phyloP scores from a whole-genome alignment of 2,329 filamentous ascomycete species.

The Parastagonospora avenae region DNA sequence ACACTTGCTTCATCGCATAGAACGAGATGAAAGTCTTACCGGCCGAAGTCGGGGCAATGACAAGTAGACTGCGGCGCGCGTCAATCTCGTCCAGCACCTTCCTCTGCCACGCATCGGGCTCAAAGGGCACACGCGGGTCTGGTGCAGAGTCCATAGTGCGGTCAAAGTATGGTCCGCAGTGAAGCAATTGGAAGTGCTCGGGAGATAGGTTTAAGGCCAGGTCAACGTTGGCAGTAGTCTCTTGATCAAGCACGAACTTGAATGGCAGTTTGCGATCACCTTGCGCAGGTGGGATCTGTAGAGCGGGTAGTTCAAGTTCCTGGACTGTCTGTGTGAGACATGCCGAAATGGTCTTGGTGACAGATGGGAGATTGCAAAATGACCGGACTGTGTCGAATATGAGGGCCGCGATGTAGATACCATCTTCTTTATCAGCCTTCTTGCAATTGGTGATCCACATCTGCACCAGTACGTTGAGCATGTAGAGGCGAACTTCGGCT shows the following conservation, averaged over 20 bases:
- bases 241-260: slow-evolving; percentile 36
- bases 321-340: slow-evolving; percentile 46
- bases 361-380: slow-evolving; percentile 31
- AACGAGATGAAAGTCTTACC: slow-evolving; percentile 87
- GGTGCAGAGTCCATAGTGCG: slow-evolving; percentile 71
- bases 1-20: slow-evolving; percentile 79
- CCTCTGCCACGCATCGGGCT: slow-evolving; percentile 78
- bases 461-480: slow-evolving; percentile 54
- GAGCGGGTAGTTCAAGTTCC: slow-evolving; percentile 46
- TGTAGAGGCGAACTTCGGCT: slow-evolving; percentile 56
- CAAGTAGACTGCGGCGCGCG: slow-evolving; percentile 70
- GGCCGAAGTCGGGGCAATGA: slow-evolving; percentile 77
- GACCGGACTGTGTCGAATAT: slow-evolving; percentile 38
- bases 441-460: slow-evolving; percentile 53
- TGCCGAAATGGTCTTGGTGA: slow-evolving; percentile 37
- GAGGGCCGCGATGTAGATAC: slow-evolving; percentile 39
- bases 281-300: slow-evolving; percentile 35
- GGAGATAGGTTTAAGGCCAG: slow-evolving; percentile 49
- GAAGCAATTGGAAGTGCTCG: slow-evolving; percentile 68
- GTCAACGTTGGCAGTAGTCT: slow-evolving; percentile 22
- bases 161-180: slow-evolving; percentile 76
- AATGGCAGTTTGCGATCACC: slow-evolving; percentile 53
- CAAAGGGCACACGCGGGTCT: slow-evolving; percentile 72
- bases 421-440: slow-evolving; percentile 32
- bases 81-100: slow-evolving; percentile 76